Evolutionary conservation across 2,329 filamentous ascomycete species (phyloP).

Genomic region (Pseudogymnoascus sp.): DNA sequence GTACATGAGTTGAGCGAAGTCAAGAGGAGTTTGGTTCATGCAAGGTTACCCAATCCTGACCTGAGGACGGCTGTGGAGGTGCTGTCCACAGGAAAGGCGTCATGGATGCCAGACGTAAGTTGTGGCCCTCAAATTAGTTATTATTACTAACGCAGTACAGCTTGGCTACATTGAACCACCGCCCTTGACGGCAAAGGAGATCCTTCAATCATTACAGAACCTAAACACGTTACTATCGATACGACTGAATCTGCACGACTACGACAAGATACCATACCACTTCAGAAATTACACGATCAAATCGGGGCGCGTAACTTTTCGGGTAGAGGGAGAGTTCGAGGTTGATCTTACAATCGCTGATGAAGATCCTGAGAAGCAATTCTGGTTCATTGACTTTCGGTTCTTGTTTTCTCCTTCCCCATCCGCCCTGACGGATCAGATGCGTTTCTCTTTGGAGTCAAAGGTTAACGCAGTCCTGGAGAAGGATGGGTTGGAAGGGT

Average conservation of each 20-base stretch:
- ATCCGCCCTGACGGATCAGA: constrained; percentile 49
- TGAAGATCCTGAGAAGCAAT: constrained; percentile 74
- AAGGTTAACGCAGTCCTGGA: constrained; percentile 66
- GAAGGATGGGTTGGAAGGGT: constrained; percentile 65
- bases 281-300: constrained; percentile 72
- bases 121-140: background rate
- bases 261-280: constrained; percentile 64
- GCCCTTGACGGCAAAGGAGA: constrained; percentile 61
- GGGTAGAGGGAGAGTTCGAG: constrained; percentile 77
- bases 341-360: constrained; percentile 86
- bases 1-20: constrained; percentile 61
- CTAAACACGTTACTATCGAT: constrained; percentile 78
- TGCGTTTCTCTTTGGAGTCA: constrained; percentile 61
- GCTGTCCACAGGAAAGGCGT: constrained; percentile 67
- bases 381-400: constrained; percentile 90
- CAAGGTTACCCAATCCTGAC: constrained; percentile 82
- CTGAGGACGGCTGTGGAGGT: constrained; percentile 82
- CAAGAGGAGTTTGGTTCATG: constrained; percentile 64
- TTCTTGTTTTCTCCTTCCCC: constrained; percentile 71
- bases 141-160: constrained; percentile 33
- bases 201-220: constrained; percentile 67
- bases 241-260: constrained; percentile 77
- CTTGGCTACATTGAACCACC: constrained; percentile 71
- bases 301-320: constrained; percentile 86
- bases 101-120: constrained; percentile 72